Percentiles rank a stretch among this genome's conserved stretches.
Conservation (phyloP, 2,329 filamentous ascomycete species). For the Sphaceloma murrayae region DNA sequence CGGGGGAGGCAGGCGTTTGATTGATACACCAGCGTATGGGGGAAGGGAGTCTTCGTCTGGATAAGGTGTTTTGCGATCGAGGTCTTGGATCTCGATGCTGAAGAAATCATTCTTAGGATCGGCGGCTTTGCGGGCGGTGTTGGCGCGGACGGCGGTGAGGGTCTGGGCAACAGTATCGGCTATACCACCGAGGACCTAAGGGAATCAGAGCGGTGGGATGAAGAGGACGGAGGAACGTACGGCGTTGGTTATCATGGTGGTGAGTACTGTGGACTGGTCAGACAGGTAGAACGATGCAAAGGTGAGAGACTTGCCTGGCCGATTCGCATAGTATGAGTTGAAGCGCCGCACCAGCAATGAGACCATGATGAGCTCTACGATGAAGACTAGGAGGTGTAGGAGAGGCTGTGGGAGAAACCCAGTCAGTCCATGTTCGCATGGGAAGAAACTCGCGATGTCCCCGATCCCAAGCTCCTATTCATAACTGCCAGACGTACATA, state of each 20-base stretch:
- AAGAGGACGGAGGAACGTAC: slow-evolving; percentile 41
- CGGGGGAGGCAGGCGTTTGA: slow-evolving; percentile 57
- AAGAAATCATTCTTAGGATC: slow-evolving; percentile 58
- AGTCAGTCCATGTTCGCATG: too few species aligned
- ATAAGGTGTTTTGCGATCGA: slow-evolving; percentile 69
- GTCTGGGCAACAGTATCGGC: slow-evolving; percentile 94
- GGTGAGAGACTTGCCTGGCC: slow-evolving; percentile 50
- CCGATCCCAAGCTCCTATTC: slow-evolving; percentile 6
- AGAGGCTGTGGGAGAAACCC: slow-evolving; percentile 55
- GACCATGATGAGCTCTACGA: slow-evolving; percentile 81
- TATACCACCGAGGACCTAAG: slow-evolving; percentile 72
- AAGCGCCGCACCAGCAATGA: slow-evolving; percentile 76
- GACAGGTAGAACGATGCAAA: slow-evolving; percentile 6
- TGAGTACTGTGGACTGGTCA: slow-evolving; percentile 71
- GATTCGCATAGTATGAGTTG: slow-evolving; percentile 86
- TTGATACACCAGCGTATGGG: slow-evolving; percentile 34
- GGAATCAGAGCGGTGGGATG: slow-evolving; percentile 18
- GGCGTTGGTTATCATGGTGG: slow-evolving; percentile 98
- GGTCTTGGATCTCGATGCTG: slow-evolving; percentile 79
- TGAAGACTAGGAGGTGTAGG: slow-evolving; percentile 71
- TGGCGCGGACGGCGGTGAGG: slow-evolving; percentile 62
- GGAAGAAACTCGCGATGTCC: too few species aligned
- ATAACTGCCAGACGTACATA: slow-evolving; percentile 50
- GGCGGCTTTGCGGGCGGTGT: slow-evolving; percentile 51
- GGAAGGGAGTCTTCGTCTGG: slow-evolving; percentile 57